Percentiles rank a stretch among this genome's conserved stretches.
phyloP scores from a whole-genome alignment of 805 yeast species.

The Teunomyces panamensis region DNA sequence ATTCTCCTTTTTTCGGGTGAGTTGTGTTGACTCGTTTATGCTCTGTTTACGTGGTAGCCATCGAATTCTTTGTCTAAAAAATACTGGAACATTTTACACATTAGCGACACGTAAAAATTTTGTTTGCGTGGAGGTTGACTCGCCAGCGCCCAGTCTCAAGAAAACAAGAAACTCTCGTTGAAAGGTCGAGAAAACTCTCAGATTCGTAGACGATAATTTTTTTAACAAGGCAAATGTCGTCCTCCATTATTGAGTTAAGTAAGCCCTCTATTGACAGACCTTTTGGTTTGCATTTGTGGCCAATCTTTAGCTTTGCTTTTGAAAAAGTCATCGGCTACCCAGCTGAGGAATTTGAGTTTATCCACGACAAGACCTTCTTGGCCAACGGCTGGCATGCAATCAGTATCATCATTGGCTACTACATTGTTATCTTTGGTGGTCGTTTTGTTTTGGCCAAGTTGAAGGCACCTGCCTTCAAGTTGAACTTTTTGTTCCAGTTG shows the following conservation, averaged over 20 bases:
- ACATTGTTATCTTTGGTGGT: constrained; percentile 61
- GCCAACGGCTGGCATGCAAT: constrained; percentile 59
- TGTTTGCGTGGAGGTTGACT: neutral
- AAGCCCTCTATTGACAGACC: constrained; percentile 44
- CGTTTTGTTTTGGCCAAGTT: constrained; percentile 54
- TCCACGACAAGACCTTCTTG: constrained; percentile 62
- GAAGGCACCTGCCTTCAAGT: constrained; percentile 62
- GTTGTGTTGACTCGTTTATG: neutral
- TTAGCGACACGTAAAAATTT: constrained; percentile 4
- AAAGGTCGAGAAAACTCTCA: neutral
- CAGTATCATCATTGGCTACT: constrained; percentile 40
- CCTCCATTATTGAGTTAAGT: constrained; percentile 22
- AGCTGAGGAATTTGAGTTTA: constrained; percentile 66
- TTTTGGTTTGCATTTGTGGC: constrained; percentile 65
- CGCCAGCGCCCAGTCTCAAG: neutral
- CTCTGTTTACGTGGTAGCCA: neutral
- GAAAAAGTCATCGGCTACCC: constrained; percentile 49
- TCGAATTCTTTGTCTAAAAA: neutral
- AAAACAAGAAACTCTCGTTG: neutral
- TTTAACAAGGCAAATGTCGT: neutral
- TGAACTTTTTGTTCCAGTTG: constrained; percentile 74
- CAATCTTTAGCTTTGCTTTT: constrained; percentile 53
- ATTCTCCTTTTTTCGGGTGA: neutral
- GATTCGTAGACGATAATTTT: neutral
- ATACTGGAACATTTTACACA: neutral